phyloP scores from a whole-genome alignment of 768 basidiomycete species.

The Boletus subcaerulescens region DNA sequence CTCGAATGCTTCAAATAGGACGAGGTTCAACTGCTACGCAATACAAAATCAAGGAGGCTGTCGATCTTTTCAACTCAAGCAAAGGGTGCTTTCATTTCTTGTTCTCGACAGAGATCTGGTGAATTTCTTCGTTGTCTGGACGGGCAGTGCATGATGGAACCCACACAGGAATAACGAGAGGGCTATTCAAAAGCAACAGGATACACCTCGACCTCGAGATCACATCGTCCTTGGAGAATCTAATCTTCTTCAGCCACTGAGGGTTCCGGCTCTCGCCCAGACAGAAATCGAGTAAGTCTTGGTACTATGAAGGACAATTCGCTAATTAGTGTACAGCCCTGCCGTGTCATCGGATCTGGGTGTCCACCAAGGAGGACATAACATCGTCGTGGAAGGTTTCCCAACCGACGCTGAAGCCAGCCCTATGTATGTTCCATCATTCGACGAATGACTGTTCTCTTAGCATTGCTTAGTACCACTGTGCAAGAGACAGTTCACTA shows the following conservation, averaged over 20 bases:
- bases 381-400: no score
- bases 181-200: background rate
- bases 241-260: background rate
- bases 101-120: background rate
- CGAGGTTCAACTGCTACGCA: background rate
- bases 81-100: background rate
- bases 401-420: no score
- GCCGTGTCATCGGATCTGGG: background rate
- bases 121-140: background rate
- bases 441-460: background rate
- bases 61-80: background rate
- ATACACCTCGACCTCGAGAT: background rate
- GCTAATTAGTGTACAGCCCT: background rate
- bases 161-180: background rate
- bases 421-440: background rate
- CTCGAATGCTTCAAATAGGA: background rate
- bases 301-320: no score
- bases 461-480: background rate
- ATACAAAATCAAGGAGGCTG: background rate
- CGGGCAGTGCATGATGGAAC: background rate
- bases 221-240: background rate
- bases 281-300: background rate
- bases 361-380: no score
- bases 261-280: background rate
- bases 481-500: no score